Conservation (phyloP, 2,329 filamentous ascomycete genomes). For the Claviceps digitariae region DNA sequence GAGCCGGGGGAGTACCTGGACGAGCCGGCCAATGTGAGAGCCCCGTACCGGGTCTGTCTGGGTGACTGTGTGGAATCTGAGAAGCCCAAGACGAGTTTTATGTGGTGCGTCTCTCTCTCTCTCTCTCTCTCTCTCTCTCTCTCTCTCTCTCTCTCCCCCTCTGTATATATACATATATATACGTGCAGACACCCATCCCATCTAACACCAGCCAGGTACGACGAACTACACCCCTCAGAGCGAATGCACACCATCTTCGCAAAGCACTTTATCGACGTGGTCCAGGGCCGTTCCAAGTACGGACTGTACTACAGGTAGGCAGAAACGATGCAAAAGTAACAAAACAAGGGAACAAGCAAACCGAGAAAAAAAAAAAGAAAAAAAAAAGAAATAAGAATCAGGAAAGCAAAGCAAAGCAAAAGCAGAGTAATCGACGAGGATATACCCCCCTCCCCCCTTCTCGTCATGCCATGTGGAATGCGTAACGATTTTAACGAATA, state of each 20-base stretch:
- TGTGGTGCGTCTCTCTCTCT: constrained; percentile 41
- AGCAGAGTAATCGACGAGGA: too few species aligned
- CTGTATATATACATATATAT: too few species aligned
- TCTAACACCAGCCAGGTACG: constrained; percentile 27
- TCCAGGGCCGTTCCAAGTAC: constrained; percentile 27
- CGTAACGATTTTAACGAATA: too few species aligned
- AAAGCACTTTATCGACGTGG: constrained; percentile 26
- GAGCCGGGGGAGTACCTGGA: constrained; percentile 49
- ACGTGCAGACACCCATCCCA: too few species aligned
- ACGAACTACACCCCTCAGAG: constrained; percentile 59
- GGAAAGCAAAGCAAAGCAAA: too few species aligned
- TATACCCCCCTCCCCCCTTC: too few species aligned
- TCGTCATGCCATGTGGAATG: too few species aligned
- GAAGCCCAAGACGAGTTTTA: constrained; percentile 41
- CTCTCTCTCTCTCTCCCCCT: too few species aligned
- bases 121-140: not conserved
- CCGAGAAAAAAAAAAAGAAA: too few species aligned
- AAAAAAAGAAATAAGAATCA: too few species aligned
- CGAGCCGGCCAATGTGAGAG: constrained; percentile 47
- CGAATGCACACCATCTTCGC: constrained; percentile 35
- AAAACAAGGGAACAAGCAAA: too few species aligned
- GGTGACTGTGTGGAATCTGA: constrained; percentile 15
- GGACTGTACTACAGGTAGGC: constrained; percentile 16
- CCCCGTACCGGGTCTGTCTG: constrained; percentile 42
- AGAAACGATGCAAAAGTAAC: not conserved